These are phyloP conservation scores for Salix caprea DNA, from an alignment of 345 rosid species.

Conservation along the genomic window DNA sequence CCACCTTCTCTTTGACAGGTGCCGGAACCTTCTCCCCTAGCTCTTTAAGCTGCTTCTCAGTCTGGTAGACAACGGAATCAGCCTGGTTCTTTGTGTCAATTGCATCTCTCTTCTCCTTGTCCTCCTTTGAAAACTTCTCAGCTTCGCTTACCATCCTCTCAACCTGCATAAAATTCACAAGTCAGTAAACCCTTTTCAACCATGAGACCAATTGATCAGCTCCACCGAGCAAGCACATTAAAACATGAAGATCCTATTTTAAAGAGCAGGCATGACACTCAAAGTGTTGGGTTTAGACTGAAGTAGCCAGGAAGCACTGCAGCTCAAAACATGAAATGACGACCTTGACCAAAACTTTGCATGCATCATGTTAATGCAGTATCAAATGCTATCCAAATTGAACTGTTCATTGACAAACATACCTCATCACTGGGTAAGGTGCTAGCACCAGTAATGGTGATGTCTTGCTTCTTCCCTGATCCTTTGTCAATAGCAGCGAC, in stretches of 20 bases:
- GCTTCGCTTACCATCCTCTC: conserved; percentile 87
- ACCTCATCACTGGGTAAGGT: conserved; percentile 97
- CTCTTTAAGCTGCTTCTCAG: conserved; percentile 93
- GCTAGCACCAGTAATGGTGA: conserved; percentile 91
- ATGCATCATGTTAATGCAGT: neutral
- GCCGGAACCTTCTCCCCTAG: conserved; percentile 87
- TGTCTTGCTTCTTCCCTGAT: conserved; percentile 90
- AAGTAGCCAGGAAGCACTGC: neutral
- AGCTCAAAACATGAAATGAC: neutral
- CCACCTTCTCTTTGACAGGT: conserved; percentile 83
- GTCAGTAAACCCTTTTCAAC: neutral
- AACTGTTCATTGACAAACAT: neutral
- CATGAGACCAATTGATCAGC: neutral
- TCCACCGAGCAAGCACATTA: neutral
- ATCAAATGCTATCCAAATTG: neutral
- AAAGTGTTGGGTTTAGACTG: too few species aligned
- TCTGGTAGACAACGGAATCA: conserved; percentile 84
- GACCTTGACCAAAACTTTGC: neutral
- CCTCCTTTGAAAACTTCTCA: conserved; percentile 80
- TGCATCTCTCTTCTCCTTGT: conserved; percentile 91
- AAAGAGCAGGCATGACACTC: neutral
- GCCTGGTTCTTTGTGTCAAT: conserved; percentile 99
- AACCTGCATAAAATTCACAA: conserved; percentile 42
- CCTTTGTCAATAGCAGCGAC: conserved; percentile 87
- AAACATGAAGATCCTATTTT: neutral